Evolutionary conservation across 2,329 filamentous ascomycete species (phyloP), one percentile per base, ranked within the genome.

Genomic region (Graphilbum sp.): DNA sequence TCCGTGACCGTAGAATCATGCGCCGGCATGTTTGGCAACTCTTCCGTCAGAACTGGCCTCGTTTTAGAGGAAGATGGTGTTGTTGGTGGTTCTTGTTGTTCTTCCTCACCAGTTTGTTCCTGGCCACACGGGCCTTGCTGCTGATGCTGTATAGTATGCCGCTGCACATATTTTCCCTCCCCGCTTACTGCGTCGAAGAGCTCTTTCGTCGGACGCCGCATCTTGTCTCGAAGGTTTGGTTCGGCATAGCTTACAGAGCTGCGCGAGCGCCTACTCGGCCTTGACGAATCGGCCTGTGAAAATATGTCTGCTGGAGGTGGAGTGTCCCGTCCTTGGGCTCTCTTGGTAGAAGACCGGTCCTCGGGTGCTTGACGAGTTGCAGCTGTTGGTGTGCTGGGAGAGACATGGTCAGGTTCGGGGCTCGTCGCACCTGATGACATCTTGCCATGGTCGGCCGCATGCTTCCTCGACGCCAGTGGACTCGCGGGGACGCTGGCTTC

Each of bases 221-320:
- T 87, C 59, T 90, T 90, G 51, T 78, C 79, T 44, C 79, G 69
- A 32, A 90, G 62, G 49, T 81, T 88, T 2, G 83, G 83, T 54
- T 88, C 81, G 11, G 81, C 79, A 54, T 90, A 90, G 60, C 80
- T 88, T 43, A 90, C 70, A 36, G 75, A 66, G 11, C 72, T 61
- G 48, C 79, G 67, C 35, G 73, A 72, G 45, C 83, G 70, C 46
- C 83, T 66, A 47, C 75, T 79, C 18, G 72, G 70, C 33, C 83
- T 68, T 21, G 70, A 64, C 21, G 68, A 68, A 47, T 79, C 69
- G 36, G 68, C 66, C 27, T 56, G 63, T 8, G 57, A 59, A 8
- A 65, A 69, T 27, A 77, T 66, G 45, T 76, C 68, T 15, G 60
- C 54, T 5, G 73, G 73, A 5, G 74, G 74, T 3, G 74, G 72